Conservation (phyloP, 495 filamentous ascomycete genomes). For the Trichoderma erinaceum region DNA sequence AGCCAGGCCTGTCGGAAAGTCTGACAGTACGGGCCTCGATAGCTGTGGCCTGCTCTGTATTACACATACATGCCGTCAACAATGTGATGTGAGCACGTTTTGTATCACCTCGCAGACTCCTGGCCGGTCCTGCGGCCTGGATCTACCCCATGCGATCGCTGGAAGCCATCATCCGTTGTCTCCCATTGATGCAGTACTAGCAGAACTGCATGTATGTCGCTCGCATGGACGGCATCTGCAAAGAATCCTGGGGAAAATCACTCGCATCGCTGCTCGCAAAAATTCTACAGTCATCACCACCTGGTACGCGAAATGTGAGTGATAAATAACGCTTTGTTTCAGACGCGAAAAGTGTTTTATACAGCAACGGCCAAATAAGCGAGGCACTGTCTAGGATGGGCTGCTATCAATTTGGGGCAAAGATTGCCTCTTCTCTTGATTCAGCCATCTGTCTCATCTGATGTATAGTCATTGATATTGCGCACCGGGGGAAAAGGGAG, state of each 20-base stretch:
- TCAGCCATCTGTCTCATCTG: neutral
- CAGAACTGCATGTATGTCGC: no score
- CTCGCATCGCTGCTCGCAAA: no score
- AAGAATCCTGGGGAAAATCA: no score
- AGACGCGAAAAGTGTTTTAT: neutral
- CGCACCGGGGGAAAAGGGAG: neutral
- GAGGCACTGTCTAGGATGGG: neutral
- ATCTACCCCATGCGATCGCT: neutral
- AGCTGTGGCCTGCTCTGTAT: neutral
- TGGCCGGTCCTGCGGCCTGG: neutral
- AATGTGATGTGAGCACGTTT: neutral
- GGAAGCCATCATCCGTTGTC: neutral
- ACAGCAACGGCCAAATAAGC: neutral
- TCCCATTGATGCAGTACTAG: neutral
- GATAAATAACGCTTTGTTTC: no score
- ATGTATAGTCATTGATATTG: neutral
- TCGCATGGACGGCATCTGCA: no score
- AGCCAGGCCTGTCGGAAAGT: neutral
- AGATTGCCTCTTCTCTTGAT: neutral
- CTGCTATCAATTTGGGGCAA: neutral
- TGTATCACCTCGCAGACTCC: neutral
- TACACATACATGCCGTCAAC: neutral
- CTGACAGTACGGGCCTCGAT: neutral
- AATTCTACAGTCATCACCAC: no score
- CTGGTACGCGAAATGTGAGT: no score